Base-by-base conservation (phyloP, 2,329 filamentous ascomycete genomes). In the Fusarium illudens region DNA sequence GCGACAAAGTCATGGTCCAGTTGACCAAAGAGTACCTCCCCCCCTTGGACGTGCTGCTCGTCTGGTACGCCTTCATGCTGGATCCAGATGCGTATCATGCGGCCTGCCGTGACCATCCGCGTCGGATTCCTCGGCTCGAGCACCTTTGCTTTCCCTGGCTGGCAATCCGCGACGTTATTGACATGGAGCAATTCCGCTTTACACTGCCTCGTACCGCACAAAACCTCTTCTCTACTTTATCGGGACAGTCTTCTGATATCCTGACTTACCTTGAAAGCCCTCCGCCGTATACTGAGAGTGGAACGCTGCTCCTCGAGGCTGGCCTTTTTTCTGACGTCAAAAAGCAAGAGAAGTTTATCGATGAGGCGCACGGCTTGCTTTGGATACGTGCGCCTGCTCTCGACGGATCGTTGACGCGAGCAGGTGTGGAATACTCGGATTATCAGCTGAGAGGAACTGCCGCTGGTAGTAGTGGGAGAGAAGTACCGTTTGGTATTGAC, bases 121-220 rank as follows among this genome's bases (percentile, higher is more conserved):
- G 37, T 4, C 44, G 42, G 8, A 17, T 51, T 39, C n/a, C 20
- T 22, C 33, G 50, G 7, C 33, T 53, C 1, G 54, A 68, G 20
- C 67, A 53, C 10, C n/a, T 67, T 10, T 68, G 65, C 37, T 68
- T 67, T 6, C 65, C 65, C 4, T 67, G 65, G 65, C 60, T 42
- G 11, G 60, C 65, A 1, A 68, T 67, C 7, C 64, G 65, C 13
- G 64, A 67, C 37, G 39, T 61, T 6, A 51, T 67, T 11, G 51
- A 65, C 22, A 50, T 68, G 60, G 39, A 67, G 52, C 33, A 11
- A 52, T 68, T 65, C 29, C 64, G 19, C 36, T 65, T 15, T 27
- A 6, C 3, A 11, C 42, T 67, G 0, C 60, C 65, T 3, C 60
- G 65, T 1, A 46, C 64, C 0, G 64, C 65, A 1, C 65, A 68